Conservation (phyloP, 441 rosid genomes). For the Bruguiera hainesii region DNA sequence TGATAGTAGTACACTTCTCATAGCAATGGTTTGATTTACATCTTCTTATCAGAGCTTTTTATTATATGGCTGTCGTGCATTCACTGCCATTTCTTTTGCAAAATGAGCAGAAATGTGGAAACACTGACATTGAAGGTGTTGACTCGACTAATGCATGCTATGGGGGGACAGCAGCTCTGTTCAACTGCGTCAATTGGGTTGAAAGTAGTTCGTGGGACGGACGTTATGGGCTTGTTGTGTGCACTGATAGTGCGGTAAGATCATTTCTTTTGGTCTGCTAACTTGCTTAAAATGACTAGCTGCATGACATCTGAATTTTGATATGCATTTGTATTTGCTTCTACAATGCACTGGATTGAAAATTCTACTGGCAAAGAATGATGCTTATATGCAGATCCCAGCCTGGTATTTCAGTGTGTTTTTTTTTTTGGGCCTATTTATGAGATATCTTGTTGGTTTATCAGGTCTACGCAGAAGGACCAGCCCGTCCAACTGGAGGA, state of each 20-base stretch:
- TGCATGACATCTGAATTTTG: background rate
- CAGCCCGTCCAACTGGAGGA: conserved; percentile 99
- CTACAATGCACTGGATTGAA: background rate
- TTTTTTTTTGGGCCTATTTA: conserved; percentile 10
- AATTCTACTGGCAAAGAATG: background rate
- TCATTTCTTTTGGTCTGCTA: background rate
- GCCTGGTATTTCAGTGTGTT: background rate
- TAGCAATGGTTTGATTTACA: too few species aligned
- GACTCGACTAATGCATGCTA: conserved; percentile 98
- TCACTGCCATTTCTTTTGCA: conserved; percentile 14
- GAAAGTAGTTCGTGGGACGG: conserved; percentile 99
- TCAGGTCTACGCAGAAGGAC: conserved; percentile 99
- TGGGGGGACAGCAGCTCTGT: conserved; percentile 97
- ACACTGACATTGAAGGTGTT: conserved; percentile 97
- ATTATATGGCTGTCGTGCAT: conserved; percentile 9
- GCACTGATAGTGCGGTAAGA: conserved; percentile 97
- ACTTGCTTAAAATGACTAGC: background rate
- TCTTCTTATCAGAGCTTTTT: background rate
- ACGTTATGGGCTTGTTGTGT: conserved; percentile 91
- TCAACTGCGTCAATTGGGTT: conserved; percentile 98
- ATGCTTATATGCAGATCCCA: background rate
- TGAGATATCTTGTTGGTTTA: conserved; percentile 15
- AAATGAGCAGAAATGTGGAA: conserved; percentile 75
- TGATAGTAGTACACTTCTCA: background rate
- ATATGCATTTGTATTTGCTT: background rate